Evolutionary conservation across 2,329 filamentous ascomycete species (phyloP), one percentile per base, ranked within the genome.

Genomic region (Colletotrichum zoysiae): DNA sequence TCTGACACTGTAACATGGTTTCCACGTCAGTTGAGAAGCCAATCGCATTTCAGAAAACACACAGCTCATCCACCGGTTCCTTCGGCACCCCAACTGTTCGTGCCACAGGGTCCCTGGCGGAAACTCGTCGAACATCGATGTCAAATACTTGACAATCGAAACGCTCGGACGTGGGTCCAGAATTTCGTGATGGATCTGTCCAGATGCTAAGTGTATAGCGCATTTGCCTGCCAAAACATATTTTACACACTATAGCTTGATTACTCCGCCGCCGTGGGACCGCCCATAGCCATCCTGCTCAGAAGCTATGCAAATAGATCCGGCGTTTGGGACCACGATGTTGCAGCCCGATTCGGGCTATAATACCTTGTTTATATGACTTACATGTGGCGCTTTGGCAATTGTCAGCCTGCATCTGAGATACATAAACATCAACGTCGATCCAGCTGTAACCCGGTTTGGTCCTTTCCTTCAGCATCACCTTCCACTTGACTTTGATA

Each of bases 111-210:
- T 57, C 67, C 63, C 51, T 56, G 64, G 64, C 57, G 57, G 20
- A 38, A 53, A 55, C 56, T n/a, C 53, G 40, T 53, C 57, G 35
- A 67, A 71, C 64, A 57, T 42, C 64, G 44, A 67, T 67, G 64
- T 67, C 64, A 71, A 71, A 71, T 71, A 58, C 57, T 42, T 71
- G 64, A 67, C 64, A 67, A 48, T 57, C 61, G 42, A 71, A 67
- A 71, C 57, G 38, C 63, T 71, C 64, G 64, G 68, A 44, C 33
- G 35, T 20, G 51, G 20, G 42, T 51, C 42, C 56, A 57, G 44
- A 44, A 44, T 33, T 51, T 50, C 56, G 67, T 35, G 23, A 61
- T 30, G 38, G 68, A 71, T 67, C 50, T 62, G 42, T 57, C 38
- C 14, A 18, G 33, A 46, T 62, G 26, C 5, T 38, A 16, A 62